A percentile compares a stretch with the other conserved stretches of the same genome.
phyloP scores from a whole-genome alignment of 768 basidiomycete species.

The Cystofilobasidium ferigula region DNA sequence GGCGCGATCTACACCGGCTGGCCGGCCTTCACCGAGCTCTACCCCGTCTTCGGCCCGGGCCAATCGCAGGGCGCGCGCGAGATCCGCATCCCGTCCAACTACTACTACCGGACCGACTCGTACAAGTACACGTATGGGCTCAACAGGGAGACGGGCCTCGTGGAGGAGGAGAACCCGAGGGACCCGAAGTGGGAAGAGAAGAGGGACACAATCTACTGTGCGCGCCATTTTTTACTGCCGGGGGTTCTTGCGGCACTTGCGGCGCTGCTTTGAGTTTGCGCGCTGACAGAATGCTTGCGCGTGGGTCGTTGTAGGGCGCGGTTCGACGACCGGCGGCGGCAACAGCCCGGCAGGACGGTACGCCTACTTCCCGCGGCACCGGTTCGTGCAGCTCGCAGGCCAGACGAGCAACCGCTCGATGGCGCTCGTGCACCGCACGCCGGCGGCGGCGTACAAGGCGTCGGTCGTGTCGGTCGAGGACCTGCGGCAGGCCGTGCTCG shows the following conservation, averaged over 20 bases:
- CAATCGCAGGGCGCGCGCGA: slow-evolving; percentile 2
- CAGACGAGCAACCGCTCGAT: not conserved
- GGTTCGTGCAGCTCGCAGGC: not conserved
- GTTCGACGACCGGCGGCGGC: slow-evolving; percentile 13
- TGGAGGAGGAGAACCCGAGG: slow-evolving; percentile 2
- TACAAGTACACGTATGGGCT: slow-evolving; percentile 11
- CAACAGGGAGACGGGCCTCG: not conserved
- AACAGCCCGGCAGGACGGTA: not conserved
- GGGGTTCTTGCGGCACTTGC: too few relatives aligned
- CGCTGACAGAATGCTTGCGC: too few relatives aligned
- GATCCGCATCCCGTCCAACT: slow-evolving; percentile 11
- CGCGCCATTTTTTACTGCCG: not conserved
- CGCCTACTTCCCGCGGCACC: slow-evolving; percentile 10
- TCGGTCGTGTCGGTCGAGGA: not conserved
- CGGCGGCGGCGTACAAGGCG: not conserved
- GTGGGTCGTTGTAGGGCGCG: too few relatives aligned
- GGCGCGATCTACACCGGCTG: slow-evolving; percentile 10
- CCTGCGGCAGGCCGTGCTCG: not conserved
- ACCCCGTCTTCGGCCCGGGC: slow-evolving; percentile 14
- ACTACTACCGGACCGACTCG: not conserved
- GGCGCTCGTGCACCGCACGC: slow-evolving; percentile 5
- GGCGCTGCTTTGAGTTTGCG: too few relatives aligned
- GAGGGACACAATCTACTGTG: not conserved
- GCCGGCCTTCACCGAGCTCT: slow-evolving; percentile 15
- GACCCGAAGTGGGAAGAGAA: slow-evolving; percentile 17